These are phyloP conservation scores for Hypomyces rosellus DNA, from an alignment of 2,329 filamentous ascomycete species.

Conservation along the genomic window DNA sequence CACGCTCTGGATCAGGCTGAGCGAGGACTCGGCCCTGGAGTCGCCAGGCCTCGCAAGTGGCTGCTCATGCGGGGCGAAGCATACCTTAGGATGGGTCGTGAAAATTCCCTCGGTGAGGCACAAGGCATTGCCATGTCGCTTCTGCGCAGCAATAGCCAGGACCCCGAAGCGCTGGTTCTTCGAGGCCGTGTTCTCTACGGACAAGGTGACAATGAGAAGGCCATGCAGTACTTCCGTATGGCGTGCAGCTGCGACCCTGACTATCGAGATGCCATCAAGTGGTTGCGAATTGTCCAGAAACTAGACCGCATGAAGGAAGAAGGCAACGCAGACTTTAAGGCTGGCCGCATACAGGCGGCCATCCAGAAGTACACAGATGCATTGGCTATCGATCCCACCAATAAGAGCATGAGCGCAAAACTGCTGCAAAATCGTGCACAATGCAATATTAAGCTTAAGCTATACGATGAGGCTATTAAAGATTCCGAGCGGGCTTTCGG, in stretches of 20 bases:
- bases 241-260: constrained; percentile 88
- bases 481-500: constrained; percentile 82
- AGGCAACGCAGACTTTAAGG: constrained; percentile 86
- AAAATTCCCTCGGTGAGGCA: constrained; percentile 83
- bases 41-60: constrained; percentile 84
- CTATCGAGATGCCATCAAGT: constrained; percentile 81
- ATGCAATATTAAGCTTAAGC: constrained; percentile 76
- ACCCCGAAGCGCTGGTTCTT: constrained; percentile 88
- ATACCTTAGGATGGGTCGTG: constrained; percentile 84
- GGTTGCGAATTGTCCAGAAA: constrained; percentile 83
- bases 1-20: constrained; percentile 90
- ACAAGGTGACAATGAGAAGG: constrained; percentile 92
- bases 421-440: constrained; percentile 88
- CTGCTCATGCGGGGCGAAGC: constrained; percentile 87
- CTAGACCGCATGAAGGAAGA: constrained; percentile 90
- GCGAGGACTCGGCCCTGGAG: constrained; percentile 66
- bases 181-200: constrained; percentile 82
- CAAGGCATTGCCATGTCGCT: constrained; percentile 88
- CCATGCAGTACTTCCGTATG: constrained; percentile 84
- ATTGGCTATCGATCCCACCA: constrained; percentile 75
- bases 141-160: constrained; percentile 78
- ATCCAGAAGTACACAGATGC: constrained; percentile 80
- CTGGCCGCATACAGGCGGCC: constrained; percentile 69
- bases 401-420: constrained; percentile 92
- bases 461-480: constrained; percentile 71